Conservation (phyloP, 441 rosid genomes). For the Euphorbia celastroides region DNA sequence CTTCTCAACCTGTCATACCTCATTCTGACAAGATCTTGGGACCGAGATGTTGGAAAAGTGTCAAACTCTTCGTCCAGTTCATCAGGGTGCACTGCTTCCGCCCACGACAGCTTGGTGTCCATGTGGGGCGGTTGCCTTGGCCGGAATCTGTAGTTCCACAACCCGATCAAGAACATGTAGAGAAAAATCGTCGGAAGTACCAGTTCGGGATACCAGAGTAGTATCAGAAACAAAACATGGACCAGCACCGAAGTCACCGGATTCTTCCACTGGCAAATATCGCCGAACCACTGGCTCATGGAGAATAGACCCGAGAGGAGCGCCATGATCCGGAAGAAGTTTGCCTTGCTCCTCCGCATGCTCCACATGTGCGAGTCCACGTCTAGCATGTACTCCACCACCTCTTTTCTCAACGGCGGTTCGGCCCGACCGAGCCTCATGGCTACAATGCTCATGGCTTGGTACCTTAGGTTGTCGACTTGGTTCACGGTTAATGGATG, state of each 20-base stretch:
- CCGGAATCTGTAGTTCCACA: conserved; percentile 76
- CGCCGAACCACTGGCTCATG: conserved; percentile 67
- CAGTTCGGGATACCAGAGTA: conserved; percentile 68
- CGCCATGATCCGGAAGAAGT: conserved; percentile 70
- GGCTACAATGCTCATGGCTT: conserved; percentile 84
- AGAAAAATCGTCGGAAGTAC: conserved; percentile 76
- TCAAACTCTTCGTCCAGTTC: conserved; percentile 91
- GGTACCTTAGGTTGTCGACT: conserved; percentile 70
- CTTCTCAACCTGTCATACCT: conserved; percentile 77
- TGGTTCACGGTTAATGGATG: conserved; percentile 81
- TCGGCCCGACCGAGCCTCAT: conserved; percentile 78
- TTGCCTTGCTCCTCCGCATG: conserved; percentile 92
- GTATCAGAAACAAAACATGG: conserved; percentile 22
- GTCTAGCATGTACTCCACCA: conserved; percentile 88
- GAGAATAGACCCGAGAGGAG: conserved; percentile 55
- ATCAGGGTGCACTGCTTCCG: conserved; percentile 68
- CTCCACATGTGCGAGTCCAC: conserved; percentile 91
- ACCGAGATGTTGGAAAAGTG: conserved; percentile 63
- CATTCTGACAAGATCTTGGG: conserved; percentile 63
- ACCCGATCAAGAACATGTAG: conserved; percentile 70
- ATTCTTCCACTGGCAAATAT: conserved; percentile 41
- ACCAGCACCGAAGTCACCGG: background rate
- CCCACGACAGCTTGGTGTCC: conserved; percentile 73
- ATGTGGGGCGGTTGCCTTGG: conserved; percentile 77
- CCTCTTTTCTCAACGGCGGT: conserved; percentile 82